Evolutionary conservation across 441 rosid genomes (phyloP), one percentile per base, ranked within the genome.

Genomic region (Aquilaria agallochum): DNA sequence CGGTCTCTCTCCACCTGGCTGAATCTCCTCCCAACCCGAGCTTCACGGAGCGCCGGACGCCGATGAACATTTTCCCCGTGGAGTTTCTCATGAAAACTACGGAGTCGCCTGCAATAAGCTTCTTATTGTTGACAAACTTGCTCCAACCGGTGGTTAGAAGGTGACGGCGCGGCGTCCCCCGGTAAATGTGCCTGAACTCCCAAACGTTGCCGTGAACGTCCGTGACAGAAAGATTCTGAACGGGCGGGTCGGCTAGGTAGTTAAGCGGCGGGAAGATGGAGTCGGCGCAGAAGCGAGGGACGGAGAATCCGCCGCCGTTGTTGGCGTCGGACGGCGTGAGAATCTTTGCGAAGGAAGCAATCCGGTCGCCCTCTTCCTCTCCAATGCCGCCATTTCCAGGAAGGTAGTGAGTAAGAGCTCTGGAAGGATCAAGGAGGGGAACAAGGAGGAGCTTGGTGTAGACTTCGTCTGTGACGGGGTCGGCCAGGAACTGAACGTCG

Each of bases 131-230:
- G 3, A 93, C 96, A 65, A 90, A 93, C 77, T 90, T 93, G 72
- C 96, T 90, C 98, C 98, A 93, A 9, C 97, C 98, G 5, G 97
- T 88, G 53, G 97, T 90, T 33, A 93, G 75, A 71, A 90, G 65
- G 61, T 93, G 98, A 13, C 98, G 68, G 50, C 96, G 83, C 3
- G 97, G 98, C 11, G 97, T 93, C 9, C 97, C 96, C 7, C 93
- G 80, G 64, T 80, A 93, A 72, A 90, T 93, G 73, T 93, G 95
- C 6, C 97, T 74, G 67, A 90, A 93, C 44, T 82, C 82, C 96
- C 97, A 93, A 11, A 69, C 70, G 0, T 36, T 11, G 0, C 98
- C 96, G 50, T 83, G 92, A 11, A 86, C 73, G 70, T 93, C 98
- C n/a, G 86, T 77, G 67, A 83, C 79, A 8, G 75, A 72, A 0